Base-by-base conservation (phyloP, 2,329 filamentous ascomycete species). In the Talaromyces sp. region DNA sequence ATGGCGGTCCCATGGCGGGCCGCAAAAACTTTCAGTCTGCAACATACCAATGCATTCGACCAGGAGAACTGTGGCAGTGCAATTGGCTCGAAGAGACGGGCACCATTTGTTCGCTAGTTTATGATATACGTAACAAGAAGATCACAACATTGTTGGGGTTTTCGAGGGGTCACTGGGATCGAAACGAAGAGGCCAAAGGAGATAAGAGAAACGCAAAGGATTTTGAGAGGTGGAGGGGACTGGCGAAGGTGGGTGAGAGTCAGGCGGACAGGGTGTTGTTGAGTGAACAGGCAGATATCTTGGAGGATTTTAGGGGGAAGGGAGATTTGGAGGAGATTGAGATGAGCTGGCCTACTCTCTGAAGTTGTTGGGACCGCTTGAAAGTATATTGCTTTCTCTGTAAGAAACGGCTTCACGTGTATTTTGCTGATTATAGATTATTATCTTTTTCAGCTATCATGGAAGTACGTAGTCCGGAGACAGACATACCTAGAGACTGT, bases 31-130 rank as follows among this genome's bases (percentile, higher is more conserved):
- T 81, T 71, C 84, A 86, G 68, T 78, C 80, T 1, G 83, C 80
- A 13, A 83, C 81, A 1, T 87, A 84, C 69, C 85, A 87, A 70
- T 87, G 85, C 72, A 81, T 87, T 33, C 79, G 85, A 0, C 81
- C 84, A 0, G 83, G 83, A 1, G 85, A 87, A 71, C 70, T 87
- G 0, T 87, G 85, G 85, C 85, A 87, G 69, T 81, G 83, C 67
- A 87, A 85, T 66, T 87, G 85, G 85, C 79, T 87, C 1, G 84
- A 87, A 65, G 85, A 87, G 73, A 87, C 85, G 0, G 85, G 85
- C 0, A 87, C 84, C 0, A 79, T 87, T 1, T 82, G 81, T 62
- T 86, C 82, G 1, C 72, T 85, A 0, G 83, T 87, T 1, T 87
- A 84, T 68, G 85, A 87, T 66, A 86, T 87, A 45, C 70, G 75